Evolutionary conservation across 139 green algal species (phyloP), one percentile per base, ranked within the genome.

Genomic region (Eudorina sp.): DNA sequence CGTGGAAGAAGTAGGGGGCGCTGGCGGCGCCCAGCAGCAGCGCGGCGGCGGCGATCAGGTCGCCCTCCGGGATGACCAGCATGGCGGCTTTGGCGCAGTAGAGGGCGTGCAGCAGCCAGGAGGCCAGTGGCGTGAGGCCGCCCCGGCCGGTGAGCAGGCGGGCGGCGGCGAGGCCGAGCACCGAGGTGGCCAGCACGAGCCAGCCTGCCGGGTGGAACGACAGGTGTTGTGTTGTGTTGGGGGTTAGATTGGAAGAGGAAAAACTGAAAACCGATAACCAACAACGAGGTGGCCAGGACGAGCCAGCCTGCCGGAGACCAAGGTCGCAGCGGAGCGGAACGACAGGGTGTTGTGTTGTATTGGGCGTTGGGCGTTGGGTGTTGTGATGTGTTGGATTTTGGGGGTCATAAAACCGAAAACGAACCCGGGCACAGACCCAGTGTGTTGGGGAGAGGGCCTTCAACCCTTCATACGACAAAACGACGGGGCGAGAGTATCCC

Each of bases 31-130:
- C 82, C 38, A 87, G 53, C 23, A 94, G 78, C 45, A 90, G 48
- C 19, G 90, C 53, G 31, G 76, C 51, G 13, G 92, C 85, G 34
- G 90, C 18, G 66, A 94, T 92, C 36, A 96, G 89, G 40, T 77
- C 68, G 11, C 91, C 92, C 82, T 98, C 94, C 0, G 96, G 96
- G 58, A 99, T 79, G 55, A 97, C 27, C 53, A 99, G 92, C 95
- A 99, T 97, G 25, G 94, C 48, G 1, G 98, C 90, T 92, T 99
- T 99, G 46, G 95, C 92, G 18, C 68, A 46, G 89, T 98, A 98
- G 19, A 97, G 46, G 53, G 92, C 97, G 72, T 95, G 88, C 72
- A 97, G 89, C 36, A 89, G 81, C 86, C 84, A 95, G 31, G 46
- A 53, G 31, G 80, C 82, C 48, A 87, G 13, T 53, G 88, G 41